Conservation (phyloP, 257 asterid species). For the Asclepias syriaca region DNA sequence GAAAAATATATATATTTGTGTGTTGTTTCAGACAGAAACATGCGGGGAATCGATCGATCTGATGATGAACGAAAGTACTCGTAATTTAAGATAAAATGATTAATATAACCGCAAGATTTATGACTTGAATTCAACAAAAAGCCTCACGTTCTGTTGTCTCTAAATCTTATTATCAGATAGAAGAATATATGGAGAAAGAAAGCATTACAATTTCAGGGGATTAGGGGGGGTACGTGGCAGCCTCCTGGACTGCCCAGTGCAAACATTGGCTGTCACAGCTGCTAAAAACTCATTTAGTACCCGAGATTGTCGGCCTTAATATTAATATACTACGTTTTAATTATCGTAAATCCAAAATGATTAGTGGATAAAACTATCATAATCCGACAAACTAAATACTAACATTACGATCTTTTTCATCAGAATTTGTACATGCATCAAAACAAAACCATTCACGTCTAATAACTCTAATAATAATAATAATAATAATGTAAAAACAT, state of each 20-base stretch:
- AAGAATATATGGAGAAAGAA: background rate
- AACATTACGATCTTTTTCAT: background rate
- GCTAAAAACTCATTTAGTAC: slow-evolving; percentile 4
- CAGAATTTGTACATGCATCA: background rate
- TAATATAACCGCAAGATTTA: background rate
- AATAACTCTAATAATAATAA: too few species aligned
- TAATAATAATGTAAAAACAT: too few species aligned
- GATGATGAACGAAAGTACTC: too few species aligned
- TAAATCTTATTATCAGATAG: slow-evolving; percentile 1
- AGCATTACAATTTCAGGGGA: background rate
- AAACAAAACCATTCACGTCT: background rate
- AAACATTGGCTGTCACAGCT: slow-evolving; percentile 14
- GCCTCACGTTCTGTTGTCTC: slow-evolving; percentile 13
- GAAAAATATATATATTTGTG: too few species aligned
- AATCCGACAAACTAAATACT: background rate
- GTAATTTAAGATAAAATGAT: background rate
- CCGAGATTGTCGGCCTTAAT: slow-evolving; percentile 31
- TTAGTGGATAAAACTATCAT: background rate
- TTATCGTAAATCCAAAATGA: slow-evolving; percentile 14
- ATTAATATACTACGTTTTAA: slow-evolving; percentile 1
- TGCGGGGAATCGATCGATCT: slow-evolving; percentile 14
- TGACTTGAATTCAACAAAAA: background rate
- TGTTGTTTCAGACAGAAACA: background rate
- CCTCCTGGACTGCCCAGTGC: background rate
- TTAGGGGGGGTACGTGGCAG: background rate